phyloP scores from a whole-genome alignment of 2,329 filamentous ascomycete genomes.

The Monilinia polystroma region DNA sequence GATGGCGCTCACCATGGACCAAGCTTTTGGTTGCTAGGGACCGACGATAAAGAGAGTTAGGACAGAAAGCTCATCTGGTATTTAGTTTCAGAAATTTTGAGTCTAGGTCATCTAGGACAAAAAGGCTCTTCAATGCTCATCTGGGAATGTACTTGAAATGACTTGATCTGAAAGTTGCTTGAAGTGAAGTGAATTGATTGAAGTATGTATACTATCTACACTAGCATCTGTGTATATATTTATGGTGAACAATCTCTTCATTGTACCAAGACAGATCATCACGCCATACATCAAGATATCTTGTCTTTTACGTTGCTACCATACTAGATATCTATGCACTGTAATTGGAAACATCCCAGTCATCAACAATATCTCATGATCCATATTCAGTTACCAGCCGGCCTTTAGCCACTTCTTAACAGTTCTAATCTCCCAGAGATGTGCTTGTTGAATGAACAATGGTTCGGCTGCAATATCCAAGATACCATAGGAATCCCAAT shows the following conservation, averaged over 20 bases:
- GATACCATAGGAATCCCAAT: conserved; percentile 45
- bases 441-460: conserved; percentile 51
- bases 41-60: too few species aligned
- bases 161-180: too few species aligned
- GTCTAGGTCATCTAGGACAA: too few species aligned
- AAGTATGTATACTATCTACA: not conserved
- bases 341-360: not conserved
- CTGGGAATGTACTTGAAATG: too few species aligned
- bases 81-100: too few species aligned
- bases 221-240: not conserved
- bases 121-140: too few species aligned
- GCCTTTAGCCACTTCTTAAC: conserved; percentile 44
- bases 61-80: too few species aligned
- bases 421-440: conserved; percentile 50
- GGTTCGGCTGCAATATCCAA: conserved; percentile 46
- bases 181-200: too few species aligned
- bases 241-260: not conserved
- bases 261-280: not conserved
- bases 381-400: conserved; percentile 5
- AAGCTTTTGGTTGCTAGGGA: not conserved
- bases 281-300: not conserved
- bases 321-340: not conserved
- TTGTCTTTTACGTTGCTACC: not conserved
- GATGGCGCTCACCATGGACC: not conserved
- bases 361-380: not conserved